Percentiles rank a stretch among this genome's conserved stretches.
Conservation (phyloP, 305 asterid genomes). For the Coffea humblotiana region DNA sequence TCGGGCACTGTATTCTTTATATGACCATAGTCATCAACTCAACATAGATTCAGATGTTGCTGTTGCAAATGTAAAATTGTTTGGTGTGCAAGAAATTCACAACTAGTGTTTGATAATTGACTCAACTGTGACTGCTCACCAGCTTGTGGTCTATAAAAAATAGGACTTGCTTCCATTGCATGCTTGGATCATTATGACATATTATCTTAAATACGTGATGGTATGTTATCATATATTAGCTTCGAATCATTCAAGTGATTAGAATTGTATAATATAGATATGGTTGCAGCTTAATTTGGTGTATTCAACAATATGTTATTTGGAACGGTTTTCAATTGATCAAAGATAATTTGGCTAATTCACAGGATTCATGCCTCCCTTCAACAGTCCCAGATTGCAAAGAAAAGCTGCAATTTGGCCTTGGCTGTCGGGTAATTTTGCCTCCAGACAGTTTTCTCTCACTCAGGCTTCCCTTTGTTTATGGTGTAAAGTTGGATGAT, state of each 20-base stretch:
- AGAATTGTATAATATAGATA: not conserved
- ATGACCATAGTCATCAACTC: not conserved
- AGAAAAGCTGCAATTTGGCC: slow-evolving; percentile 73
- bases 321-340: slow-evolving; percentile 15
- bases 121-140: not conserved
- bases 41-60: not conserved
- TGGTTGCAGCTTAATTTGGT: not conserved
- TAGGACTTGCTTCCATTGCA: not conserved
- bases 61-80: not conserved
- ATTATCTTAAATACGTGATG: not conserved
- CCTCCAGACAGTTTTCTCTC: slow-evolving; percentile 94
- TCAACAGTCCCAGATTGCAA: slow-evolving; percentile 68
- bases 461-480: slow-evolving; percentile 83
- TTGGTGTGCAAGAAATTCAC: not conserved
- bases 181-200: not conserved
- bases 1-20: not conserved
- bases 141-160: not conserved
- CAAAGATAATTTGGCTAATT: slow-evolving; percentile 10
- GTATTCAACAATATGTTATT: slow-evolving; percentile 7
- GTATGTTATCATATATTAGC: not conserved
- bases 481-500: slow-evolving; percentile 77
- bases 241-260: not conserved
- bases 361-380: slow-evolving; percentile 77
- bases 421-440: slow-evolving; percentile 78
- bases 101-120: not conserved